A percentile compares a stretch with the other conserved stretches of the same genome.
Conservation (phyloP, 2,329 filamentous ascomycete species). For the Onygenales sp. region DNA sequence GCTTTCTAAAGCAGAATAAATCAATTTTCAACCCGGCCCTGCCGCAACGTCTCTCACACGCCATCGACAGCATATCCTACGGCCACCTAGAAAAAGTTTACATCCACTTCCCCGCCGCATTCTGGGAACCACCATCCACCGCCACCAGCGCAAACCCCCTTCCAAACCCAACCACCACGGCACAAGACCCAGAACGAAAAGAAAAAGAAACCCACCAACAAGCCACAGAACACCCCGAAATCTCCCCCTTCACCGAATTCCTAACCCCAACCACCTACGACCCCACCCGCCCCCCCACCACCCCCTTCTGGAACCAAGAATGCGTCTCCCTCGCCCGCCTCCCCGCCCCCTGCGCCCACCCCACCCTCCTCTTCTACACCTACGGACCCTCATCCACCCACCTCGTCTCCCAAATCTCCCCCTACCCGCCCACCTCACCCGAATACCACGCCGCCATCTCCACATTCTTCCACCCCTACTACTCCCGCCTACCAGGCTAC, state of each 20-base stretch:
- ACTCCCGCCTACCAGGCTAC: slow-evolving; percentile 64
- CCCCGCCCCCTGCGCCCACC: slow-evolving; percentile 50
- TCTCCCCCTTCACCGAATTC: slow-evolving; percentile 65
- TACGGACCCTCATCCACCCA: slow-evolving; percentile 35
- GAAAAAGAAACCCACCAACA: not conserved
- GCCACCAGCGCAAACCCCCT: slow-evolving; percentile 7
- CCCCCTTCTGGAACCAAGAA: slow-evolving; percentile 62
- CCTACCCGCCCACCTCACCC: slow-evolving; percentile 27
- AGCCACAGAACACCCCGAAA: slow-evolving; percentile 2
- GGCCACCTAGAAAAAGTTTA: slow-evolving; percentile 41
- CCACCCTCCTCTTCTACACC: slow-evolving; percentile 71
- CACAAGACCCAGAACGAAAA: too few species aligned
- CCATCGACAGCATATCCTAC: slow-evolving; percentile 40
- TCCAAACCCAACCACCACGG: not conserved
- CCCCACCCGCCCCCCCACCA: slow-evolving; percentile 56
- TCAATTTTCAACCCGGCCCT: slow-evolving; percentile 36
- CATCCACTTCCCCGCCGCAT: slow-evolving; percentile 64
- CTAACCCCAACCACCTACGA: slow-evolving; percentile 45
- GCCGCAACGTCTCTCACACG: slow-evolving; percentile 31
- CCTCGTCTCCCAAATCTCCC: slow-evolving; percentile 26
- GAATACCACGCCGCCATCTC: slow-evolving; percentile 48
- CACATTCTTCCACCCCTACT: slow-evolving; percentile 69
- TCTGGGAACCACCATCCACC: slow-evolving; percentile 47
- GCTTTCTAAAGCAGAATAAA: slow-evolving; percentile 44
- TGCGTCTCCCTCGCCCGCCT: slow-evolving; percentile 67